Base-by-base conservation (phyloP, 495 filamentous ascomycete species). In the Hypoxylon rickii region DNA sequence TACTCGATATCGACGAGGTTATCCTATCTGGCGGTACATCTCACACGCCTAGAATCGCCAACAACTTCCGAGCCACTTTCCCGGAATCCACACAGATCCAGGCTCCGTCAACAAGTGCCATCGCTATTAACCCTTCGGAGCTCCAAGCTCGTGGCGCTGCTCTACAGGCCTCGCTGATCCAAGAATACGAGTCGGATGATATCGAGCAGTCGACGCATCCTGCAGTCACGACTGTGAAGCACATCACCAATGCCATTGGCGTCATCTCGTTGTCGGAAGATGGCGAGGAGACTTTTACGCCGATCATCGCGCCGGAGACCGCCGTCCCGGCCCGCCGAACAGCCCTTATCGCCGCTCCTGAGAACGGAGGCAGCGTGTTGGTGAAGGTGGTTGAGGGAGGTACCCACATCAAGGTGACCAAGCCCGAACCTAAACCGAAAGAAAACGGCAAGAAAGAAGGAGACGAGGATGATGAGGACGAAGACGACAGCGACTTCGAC, bases 171-270 rank as follows among this genome's bases (percentile, higher is more conserved):
- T 92, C 87, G 41, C 75, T 98, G 41, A 89, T 98, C 67, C 84
- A 89, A 66, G 92, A 92, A 68, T 97, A 94, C 70, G 94, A 97
- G 45, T 75, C 81, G 47, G 89, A 92, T 46, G 95, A 98, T 68
- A 96, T 98, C 59, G 89, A 92, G 66, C 90, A 97, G 74, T 95
- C 89, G 8, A 95, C 90, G 33, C 94, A 98, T 79, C 90, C 94
- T 29, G 88, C 90, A 67, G 91, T 98, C 44, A 97, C 94, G 12
- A 92, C 89, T 13, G 92, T 93, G 22, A 89, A 92, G 32, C 94
- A 98, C 73, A 83, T 96, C 53, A 79, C 80, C 57, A 88, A 90
- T 63, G 89, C 93, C 18, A 90, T 98, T 51, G 94, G 94, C 65
- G 87, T 97, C 15, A 79, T 96, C 55, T 82, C 89, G 55, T 79